Evolutionary conservation across 108 stramenopile genomes (phyloP).

Genomic region (Stephanodiscus triporus): DNA sequence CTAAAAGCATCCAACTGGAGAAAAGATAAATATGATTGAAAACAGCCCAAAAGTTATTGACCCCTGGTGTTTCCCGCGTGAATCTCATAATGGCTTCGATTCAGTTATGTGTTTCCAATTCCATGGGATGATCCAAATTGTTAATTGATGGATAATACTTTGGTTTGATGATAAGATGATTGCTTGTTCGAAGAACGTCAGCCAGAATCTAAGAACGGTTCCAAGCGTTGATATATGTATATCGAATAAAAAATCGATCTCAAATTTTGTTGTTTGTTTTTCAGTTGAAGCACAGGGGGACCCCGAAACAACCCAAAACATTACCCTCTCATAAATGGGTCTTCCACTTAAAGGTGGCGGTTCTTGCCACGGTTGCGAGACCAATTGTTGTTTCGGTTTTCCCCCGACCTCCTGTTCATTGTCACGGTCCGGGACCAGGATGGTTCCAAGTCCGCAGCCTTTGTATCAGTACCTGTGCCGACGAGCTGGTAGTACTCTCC

Average conservation of each 20-base stretch:
- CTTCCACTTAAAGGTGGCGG: conserved; percentile 25
- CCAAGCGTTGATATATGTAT: conserved; percentile 10
- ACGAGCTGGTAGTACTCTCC: conserved; percentile 73
- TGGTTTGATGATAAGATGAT: conserved; percentile 28
- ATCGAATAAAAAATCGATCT: conserved; percentile 14
- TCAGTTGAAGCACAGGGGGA: conserved; percentile 37
- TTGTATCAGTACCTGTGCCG: conserved; percentile 58
- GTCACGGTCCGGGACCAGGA: conserved; percentile 71
- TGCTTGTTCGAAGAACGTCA: conserved; percentile 11
- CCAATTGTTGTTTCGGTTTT: conserved; percentile 53
- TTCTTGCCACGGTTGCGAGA: conserved; percentile 45
- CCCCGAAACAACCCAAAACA: conserved; percentile 23
- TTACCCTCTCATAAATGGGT: conserved; percentile 7
- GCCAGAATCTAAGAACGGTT: not conserved
- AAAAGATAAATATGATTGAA: conserved; percentile 54
- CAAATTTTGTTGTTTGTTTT: conserved; percentile 26
- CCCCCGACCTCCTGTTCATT: conserved; percentile 37
- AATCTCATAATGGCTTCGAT: conserved; percentile 45
- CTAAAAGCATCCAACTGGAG: conserved; percentile 43
- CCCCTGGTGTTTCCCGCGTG: conserved; percentile 51
- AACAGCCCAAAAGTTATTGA: conserved; percentile 44
- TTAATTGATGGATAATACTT: conserved; percentile 16
- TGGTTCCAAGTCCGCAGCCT: conserved; percentile 60
- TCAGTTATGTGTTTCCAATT: too few species aligned
- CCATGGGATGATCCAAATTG: conserved; percentile 46